A percentile compares a stretch with the other conserved stretches of the same genome.
Evolutionary conservation across 768 basidiomycete genomes (phyloP).

Genomic region (Naganishia antarctica): DNA sequence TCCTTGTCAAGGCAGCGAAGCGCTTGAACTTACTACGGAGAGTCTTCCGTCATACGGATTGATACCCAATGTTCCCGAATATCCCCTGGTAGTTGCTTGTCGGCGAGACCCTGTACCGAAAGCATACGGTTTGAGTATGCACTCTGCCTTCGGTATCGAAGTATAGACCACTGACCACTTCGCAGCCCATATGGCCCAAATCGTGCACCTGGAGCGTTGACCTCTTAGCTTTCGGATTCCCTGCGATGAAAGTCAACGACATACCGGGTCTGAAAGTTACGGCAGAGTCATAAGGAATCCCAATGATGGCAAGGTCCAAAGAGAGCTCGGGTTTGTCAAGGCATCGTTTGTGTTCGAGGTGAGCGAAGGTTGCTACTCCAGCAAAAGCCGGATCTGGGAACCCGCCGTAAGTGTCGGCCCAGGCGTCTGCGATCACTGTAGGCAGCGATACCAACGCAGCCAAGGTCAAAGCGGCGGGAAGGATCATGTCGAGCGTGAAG

Average conservation of each 20-base stretch:
- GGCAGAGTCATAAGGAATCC: conserved; percentile 42
- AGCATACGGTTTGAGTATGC: not conserved
- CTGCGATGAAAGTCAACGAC: too few species aligned
- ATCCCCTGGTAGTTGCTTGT: conserved; percentile 36
- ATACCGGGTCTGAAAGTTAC: conserved; percentile 41
- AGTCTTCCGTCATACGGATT: conserved; percentile 42
- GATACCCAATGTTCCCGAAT: conserved; percentile 32
- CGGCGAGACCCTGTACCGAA: conserved; percentile 33
- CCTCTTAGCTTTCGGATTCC: too few species aligned
- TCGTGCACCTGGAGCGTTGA: conserved; percentile 63
- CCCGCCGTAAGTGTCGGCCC: conserved; percentile 60
- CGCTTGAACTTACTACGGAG: conserved; percentile 31
- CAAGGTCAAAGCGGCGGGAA: not conserved
- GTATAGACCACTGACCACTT: conserved; percentile 39
- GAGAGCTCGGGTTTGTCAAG: conserved; percentile 55
- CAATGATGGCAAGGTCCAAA: conserved; percentile 75
- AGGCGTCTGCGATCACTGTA: conserved; percentile 6
- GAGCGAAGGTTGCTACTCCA: conserved; percentile 77
- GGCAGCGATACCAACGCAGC: not conserved
- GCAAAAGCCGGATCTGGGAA: conserved; percentile 71
- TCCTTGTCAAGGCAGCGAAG: too few species aligned
- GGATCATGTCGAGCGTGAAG: not conserved
- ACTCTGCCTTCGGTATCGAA: not conserved
- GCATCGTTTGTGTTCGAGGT: conserved; percentile 68
- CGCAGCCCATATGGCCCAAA: conserved; percentile 85